phyloP scores from a whole-genome alignment of 2,329 filamentous ascomycete genomes.

The Shiraia bambusicola region DNA sequence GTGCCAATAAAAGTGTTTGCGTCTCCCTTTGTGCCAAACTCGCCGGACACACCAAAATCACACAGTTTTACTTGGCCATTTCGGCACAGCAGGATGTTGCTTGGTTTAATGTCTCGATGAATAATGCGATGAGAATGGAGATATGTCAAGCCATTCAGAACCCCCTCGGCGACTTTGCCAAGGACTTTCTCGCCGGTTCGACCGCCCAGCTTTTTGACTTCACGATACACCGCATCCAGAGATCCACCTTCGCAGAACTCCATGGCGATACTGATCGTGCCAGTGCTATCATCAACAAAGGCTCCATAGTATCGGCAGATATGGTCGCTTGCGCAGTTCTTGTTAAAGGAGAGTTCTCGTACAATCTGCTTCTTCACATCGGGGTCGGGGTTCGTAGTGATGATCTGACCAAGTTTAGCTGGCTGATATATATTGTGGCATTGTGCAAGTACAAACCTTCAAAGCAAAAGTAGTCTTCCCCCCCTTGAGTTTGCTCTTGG shows the following conservation, averaged over 20 bases:
- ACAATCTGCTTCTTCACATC: slow-evolving; percentile 99
- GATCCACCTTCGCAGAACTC: slow-evolving; percentile 98
- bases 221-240: slow-evolving; percentile 93
- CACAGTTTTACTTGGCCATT: slow-evolving; percentile 91
- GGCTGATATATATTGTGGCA: not conserved
- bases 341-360: slow-evolving; percentile 95
- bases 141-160: slow-evolving; percentile 90
- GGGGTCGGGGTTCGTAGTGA: slow-evolving; percentile 95
- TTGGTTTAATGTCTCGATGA: slow-evolving; percentile 97
- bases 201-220: slow-evolving; percentile 92
- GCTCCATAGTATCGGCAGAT: slow-evolving; percentile 98
- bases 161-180: slow-evolving; percentile 93
- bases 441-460: slow-evolving; percentile 63
- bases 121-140: slow-evolving; percentile 96
- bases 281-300: slow-evolving; percentile 92
- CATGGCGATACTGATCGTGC: slow-evolving; percentile 98
- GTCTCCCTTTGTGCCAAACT: slow-evolving; percentile 97
- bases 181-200: slow-evolving; percentile 96
- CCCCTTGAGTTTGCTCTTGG: slow-evolving; percentile 81
- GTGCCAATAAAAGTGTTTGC: slow-evolving; percentile 99
- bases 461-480: slow-evolving; percentile 94
- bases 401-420: slow-evolving; percentile 60
- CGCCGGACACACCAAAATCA: slow-evolving; percentile 96
- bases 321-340: slow-evolving; percentile 91
- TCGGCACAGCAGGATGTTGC: slow-evolving; percentile 91